Base-by-base conservation (phyloP, 2,329 filamentous ascomycete species). In the Diaporthe sp. region DNA sequence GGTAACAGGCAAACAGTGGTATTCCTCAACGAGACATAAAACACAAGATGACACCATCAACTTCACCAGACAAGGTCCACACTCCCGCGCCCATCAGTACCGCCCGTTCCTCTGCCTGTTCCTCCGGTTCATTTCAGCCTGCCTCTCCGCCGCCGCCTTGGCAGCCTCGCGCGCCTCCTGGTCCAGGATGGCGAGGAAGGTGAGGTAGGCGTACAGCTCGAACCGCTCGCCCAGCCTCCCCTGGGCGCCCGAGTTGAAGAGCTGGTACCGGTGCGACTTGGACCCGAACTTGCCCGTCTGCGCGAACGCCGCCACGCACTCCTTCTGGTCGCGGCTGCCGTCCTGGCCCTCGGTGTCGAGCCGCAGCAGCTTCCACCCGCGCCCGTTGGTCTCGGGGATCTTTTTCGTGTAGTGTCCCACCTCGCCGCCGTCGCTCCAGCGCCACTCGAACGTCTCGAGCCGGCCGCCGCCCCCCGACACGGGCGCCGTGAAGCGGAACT, bases 381-480 rank as follows among this genome's bases (percentile, higher is more conserved):
- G 22, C 22, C 65, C 65, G 15, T 37, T 68, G 10, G 65, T 68
- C 31, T 68, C 46, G 13, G 46, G 65, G 65, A 68, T 42, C 22
- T n/a, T n/a, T 4, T 37, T 51, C 3, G 46, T 53, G 46, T 68
- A 68, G 65, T 68, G 62, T 31, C 62, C 62, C 28, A 25, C 62
- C 62, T 68, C 62, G 62, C 62, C 65, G 46, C 65, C 65, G 65
- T 68, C 31, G 65, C 65, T 68, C 65, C 46, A 68, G 31, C 65
- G 65, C 65, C 65, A 68, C 65, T 68, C 65, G 34, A 68, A 68
- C 46, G 65, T 53, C 65, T 68, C 65, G 46, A 53, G 46, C 7
- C 65, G 22, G 31, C 31, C 31, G 31, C 46, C 22, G 8, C 46
- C 25, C 46, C 19, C 28, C 10, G 22, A 34, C 22, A 68, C 65